phyloP scores from a whole-genome alignment of 805 yeast genomes.

The Zygotorulaspora sp. region DNA sequence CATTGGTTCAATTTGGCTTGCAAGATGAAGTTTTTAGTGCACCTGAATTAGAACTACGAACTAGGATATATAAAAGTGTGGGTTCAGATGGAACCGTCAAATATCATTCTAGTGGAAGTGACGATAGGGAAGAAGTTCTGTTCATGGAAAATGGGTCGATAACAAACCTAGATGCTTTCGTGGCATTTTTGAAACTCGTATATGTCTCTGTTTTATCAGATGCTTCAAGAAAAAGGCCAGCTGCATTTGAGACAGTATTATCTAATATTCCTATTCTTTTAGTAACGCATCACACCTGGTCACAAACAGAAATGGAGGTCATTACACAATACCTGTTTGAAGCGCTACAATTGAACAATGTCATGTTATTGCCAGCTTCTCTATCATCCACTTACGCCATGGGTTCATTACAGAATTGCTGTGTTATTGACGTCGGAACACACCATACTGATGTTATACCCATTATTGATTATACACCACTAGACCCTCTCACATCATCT shows the following conservation, averaged over 20 bases:
- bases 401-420: slow-evolving; percentile 57
- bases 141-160: slow-evolving; percentile 68
- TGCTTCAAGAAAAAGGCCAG: slow-evolving; percentile 22
- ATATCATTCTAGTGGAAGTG: slow-evolving; percentile 31
- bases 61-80: slow-evolving; percentile 55
- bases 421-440: slow-evolving; percentile 77
- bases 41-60: slow-evolving; percentile 73
- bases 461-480: slow-evolving; percentile 64
- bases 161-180: slow-evolving; percentile 63
- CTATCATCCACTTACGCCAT: slow-evolving; percentile 71
- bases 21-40: slow-evolving; percentile 58
- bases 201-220: slow-evolving; percentile 43
- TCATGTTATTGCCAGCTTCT: slow-evolving; percentile 63
- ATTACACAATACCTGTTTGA: slow-evolving; percentile 77
- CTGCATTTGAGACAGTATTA: slow-evolving; percentile 28
- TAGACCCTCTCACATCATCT: slow-evolving; percentile 49
- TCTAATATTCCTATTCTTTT: slow-evolving; percentile 64
- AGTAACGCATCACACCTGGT: slow-evolving; percentile 65
- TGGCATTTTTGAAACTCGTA: slow-evolving; percentile 48
- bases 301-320: slow-evolving; percentile 58
- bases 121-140: slow-evolving; percentile 38
- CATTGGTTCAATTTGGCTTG: slow-evolving; percentile 76
- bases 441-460: slow-evolving; percentile 75
- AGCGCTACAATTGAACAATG: slow-evolving; percentile 62
- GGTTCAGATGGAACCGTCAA: slow-evolving; percentile 33